Conservation (phyloP, 1,139 yeast species). For the Pneumocystis carinii region DNA sequence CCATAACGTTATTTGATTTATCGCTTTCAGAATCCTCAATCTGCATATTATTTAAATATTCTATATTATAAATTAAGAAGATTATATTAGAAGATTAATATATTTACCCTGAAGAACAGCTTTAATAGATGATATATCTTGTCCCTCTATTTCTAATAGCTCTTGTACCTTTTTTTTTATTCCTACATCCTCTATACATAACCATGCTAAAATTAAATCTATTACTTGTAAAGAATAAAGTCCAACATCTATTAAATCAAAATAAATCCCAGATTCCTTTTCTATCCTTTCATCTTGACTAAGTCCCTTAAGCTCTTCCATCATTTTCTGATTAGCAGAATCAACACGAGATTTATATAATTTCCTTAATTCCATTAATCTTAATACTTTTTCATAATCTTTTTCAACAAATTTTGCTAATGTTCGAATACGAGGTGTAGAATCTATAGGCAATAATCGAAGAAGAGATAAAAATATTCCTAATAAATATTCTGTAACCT, state of each 20-base stretch:
- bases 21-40: background rate
- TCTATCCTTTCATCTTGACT: constrained; percentile 14
- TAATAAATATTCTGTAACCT: constrained; percentile 13
- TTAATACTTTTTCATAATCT: constrained; percentile 16
- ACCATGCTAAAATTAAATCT: constrained; percentile 21
- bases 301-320: constrained; percentile 4
- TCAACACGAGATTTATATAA: constrained; percentile 8
- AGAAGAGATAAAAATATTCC: constrained; percentile 19
- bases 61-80: background rate
- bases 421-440: constrained; percentile 20
- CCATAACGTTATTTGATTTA: background rate
- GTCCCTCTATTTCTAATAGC: background rate
- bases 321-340: constrained; percentile 7
- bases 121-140: background rate
- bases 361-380: constrained; percentile 12
- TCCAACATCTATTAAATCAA: constrained; percentile 19
- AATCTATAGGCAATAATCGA: constrained; percentile 21
- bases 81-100: background rate
- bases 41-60: background rate
- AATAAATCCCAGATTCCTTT: constrained; percentile 16
- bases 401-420: constrained; percentile 20
- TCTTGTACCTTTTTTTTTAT: background rate
- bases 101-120: background rate
- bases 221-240: constrained; percentile 17
- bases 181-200: constrained; percentile 18